Evolutionary conservation across 768 basidiomycete genomes (phyloP).

Genomic region (Lactarius hatsudake): DNA sequence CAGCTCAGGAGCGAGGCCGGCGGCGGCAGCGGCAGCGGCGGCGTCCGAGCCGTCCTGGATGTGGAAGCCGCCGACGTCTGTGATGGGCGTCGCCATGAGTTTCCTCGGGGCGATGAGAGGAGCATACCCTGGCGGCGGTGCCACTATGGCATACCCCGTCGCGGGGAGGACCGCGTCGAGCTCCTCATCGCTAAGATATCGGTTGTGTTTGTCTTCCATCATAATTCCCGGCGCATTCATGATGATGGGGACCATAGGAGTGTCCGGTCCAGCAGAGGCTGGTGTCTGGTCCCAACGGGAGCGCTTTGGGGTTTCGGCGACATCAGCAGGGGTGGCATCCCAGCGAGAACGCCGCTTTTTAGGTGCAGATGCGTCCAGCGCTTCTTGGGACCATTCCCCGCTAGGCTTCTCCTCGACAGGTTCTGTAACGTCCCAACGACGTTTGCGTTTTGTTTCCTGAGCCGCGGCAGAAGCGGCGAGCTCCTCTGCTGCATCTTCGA

Average conservation of each 20-base stretch:
- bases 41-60: constrained; percentile 95
- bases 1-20: constrained; percentile 87
- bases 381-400: constrained; percentile 73
- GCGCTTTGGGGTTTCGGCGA: constrained; percentile 73
- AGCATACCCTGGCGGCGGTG: constrained; percentile 92
- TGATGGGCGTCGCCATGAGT: constrained; percentile 47
- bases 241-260: constrained; percentile 74
- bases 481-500: constrained; percentile 70
- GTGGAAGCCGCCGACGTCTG: constrained; percentile 82
- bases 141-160: constrained; percentile 86
- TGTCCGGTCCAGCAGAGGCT: constrained; percentile 52
- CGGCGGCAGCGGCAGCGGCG: constrained; percentile 82
- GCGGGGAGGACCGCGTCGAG: constrained; percentile 85
- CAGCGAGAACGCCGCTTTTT: constrained; percentile 94
- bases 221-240: constrained; percentile 82
- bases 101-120: constrained; percentile 62
- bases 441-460: constrained; percentile 64
- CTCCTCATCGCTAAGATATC: constrained; percentile 95
- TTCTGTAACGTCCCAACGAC: constrained; percentile 73
- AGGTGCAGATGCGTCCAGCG: constrained; percentile 67
- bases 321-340: constrained; percentile 90
- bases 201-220: constrained; percentile 94
- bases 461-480: constrained; percentile 56
- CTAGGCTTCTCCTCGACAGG: constrained; percentile 55
- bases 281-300: constrained; percentile 99